Evolutionary conservation across 441 rosid species (phyloP).

Genomic region (Arabidopsis lyrata): DNA sequence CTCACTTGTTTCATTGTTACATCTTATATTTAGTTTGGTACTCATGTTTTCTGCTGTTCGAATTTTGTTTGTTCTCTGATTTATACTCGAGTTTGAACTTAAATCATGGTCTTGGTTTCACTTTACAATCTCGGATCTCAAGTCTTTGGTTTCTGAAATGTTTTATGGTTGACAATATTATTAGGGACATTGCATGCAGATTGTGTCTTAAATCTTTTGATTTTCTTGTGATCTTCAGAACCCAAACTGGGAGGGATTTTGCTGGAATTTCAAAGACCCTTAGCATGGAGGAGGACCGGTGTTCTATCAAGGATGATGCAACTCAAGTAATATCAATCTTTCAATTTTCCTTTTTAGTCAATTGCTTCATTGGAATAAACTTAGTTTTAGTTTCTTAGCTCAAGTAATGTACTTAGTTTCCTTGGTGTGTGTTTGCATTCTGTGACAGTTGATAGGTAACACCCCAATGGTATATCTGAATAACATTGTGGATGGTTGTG

Average conservation of each 20-base stretch:
- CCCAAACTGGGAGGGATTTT: background rate
- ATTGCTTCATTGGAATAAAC: background rate
- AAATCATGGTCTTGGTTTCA: background rate
- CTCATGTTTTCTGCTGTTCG: background rate
- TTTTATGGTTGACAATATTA: background rate
- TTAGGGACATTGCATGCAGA: background rate
- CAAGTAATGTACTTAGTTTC: constrained; percentile 17
- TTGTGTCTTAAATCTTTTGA: constrained; percentile 3
- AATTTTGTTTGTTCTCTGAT: constrained; percentile 12
- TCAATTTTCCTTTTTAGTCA: background rate
- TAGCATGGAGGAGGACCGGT: constrained; percentile 34
- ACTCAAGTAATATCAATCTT: constrained; percentile 41
- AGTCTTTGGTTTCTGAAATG: background rate
- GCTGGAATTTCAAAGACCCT: background rate
- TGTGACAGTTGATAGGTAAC: constrained; percentile 73
- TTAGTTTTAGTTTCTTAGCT: background rate
- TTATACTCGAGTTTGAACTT: background rate
- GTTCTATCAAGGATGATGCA: constrained; percentile 42
- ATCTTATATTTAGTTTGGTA: constrained; percentile 7
- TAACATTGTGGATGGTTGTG: constrained; percentile 73
- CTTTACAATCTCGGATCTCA: background rate
- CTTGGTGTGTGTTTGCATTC: constrained; percentile 13
- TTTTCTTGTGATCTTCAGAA: constrained; percentile 12
- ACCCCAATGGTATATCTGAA: constrained; percentile 83
- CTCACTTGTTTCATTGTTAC: background rate